Percentiles rank a stretch among this genome's conserved stretches.
Conservation (phyloP, 129 eudicot genomes). For the Pulicaria dysenterica region DNA sequence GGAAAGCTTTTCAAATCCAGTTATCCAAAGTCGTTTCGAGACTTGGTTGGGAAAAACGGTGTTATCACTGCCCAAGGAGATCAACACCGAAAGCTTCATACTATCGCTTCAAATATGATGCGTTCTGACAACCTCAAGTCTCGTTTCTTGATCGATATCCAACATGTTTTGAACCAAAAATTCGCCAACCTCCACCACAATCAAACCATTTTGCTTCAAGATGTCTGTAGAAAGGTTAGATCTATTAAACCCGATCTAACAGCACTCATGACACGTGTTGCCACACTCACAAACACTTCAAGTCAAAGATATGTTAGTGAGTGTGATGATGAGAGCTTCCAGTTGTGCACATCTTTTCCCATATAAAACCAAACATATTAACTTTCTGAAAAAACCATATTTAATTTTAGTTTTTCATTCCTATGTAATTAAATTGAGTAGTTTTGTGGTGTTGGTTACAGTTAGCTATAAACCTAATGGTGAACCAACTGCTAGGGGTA, state of each 20-base stretch:
- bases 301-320: no score
- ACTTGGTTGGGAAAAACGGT: conserved; percentile 76
- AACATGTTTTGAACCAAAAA: conserved; percentile 48
- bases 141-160: conserved; percentile 65
- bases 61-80: conserved; percentile 82
- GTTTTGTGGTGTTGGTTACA: conserved; percentile 24
- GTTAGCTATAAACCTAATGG: conserved; percentile 83
- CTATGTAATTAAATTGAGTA: background rate
- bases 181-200: conserved; percentile 39
- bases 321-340: no score
- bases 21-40: conserved; percentile 81
- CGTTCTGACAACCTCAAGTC: conserved; percentile 56
- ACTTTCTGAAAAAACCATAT: background rate
- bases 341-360: no score
- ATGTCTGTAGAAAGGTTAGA: conserved; percentile 76
- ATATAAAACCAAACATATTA: no score
- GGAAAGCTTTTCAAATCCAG: conserved; percentile 73
- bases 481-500: conserved; percentile 73
- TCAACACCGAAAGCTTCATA: conserved; percentile 72
- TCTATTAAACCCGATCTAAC: background rate
- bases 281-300: no score
- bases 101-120: conserved; percentile 80
- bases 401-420: background rate
- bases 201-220: conserved; percentile 65
- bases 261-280: no score